phyloP scores from a whole-genome alignment of 306 rosid genomes.

The Canavalia ensiformis region DNA sequence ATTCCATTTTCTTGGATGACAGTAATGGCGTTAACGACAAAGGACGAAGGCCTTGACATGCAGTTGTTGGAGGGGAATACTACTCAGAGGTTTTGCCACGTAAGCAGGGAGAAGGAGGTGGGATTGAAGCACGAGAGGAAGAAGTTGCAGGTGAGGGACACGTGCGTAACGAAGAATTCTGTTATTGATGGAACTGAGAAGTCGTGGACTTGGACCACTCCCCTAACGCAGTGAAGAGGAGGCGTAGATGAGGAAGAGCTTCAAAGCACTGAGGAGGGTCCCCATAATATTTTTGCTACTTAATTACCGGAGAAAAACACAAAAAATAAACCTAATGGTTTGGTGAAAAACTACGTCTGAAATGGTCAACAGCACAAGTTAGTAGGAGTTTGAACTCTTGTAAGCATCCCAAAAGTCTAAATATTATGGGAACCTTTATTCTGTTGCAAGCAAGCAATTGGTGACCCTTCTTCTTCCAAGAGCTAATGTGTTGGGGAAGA shows the following conservation, averaged over 20 bases:
- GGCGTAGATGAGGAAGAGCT: too few relatives aligned
- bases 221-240: too few relatives aligned
- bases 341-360: neutral
- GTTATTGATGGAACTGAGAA: too few relatives aligned
- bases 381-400: constrained; percentile 23
- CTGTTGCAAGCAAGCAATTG: constrained; percentile 29
- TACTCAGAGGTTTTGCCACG: constrained; percentile 1
- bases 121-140: too few relatives aligned
- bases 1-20: neutral
- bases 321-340: constrained; percentile 11
- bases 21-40: constrained; percentile 3
- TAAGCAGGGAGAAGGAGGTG: constrained; percentile 7
- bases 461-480: constrained; percentile 21
- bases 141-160: too few relatives aligned
- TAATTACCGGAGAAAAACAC: too few relatives aligned
- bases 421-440: neutral
- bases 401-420: constrained; percentile 44
- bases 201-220: too few relatives aligned
- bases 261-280: too few relatives aligned
- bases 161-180: too few relatives aligned
- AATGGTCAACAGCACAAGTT: constrained; percentile 37
- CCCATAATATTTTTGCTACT: too few relatives aligned
- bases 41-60: constrained; percentile 37
- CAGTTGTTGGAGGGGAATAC: neutral
- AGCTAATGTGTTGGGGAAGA: neutral